phyloP scores from a whole-genome alignment of 768 basidiomycete species.

The Panaeolus papilionaceus region DNA sequence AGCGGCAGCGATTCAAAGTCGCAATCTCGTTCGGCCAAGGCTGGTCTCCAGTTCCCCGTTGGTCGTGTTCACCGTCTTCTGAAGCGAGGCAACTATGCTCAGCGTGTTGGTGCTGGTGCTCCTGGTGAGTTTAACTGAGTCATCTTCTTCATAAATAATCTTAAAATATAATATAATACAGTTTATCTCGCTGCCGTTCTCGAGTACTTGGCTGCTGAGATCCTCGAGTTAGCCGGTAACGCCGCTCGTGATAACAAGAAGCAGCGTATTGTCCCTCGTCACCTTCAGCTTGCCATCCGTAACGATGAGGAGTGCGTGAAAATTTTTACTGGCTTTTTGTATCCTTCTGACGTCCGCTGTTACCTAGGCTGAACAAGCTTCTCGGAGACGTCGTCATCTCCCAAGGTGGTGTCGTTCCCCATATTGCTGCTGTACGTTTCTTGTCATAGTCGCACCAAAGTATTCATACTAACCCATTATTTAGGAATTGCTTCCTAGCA shows the following conservation, averaged over 20 bases:
- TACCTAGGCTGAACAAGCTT: conserved; percentile 72
- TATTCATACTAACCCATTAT: conserved; percentile 13
- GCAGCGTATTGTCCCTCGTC: conserved; percentile 94
- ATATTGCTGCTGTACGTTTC: conserved; percentile 58
- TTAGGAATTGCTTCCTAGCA: conserved; percentile 50
- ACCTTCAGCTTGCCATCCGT: conserved; percentile 91
- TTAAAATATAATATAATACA: conserved; percentile 36
- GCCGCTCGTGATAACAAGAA: conserved; percentile 89
- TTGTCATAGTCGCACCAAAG: neutral
- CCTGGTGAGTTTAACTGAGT: conserved; percentile 55
- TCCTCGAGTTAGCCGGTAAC: conserved; percentile 91
- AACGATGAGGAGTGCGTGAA: conserved; percentile 81
- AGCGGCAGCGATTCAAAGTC: conserved; percentile 74
- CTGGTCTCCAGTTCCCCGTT: conserved; percentile 87
- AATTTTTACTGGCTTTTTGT: neutral
- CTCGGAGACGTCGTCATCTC: conserved; percentile 90
- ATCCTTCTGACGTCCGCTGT: conserved; percentile 17
- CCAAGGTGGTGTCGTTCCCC: conserved; percentile 87
- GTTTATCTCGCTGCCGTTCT: conserved; percentile 93
- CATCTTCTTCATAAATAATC: conserved; percentile 30
- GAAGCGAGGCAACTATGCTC: conserved; percentile 90
- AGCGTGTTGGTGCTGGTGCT: conserved; percentile 89
- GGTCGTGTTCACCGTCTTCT: conserved; percentile 93
- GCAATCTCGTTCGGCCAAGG: conserved; percentile 80
- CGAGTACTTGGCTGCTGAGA: conserved; percentile 93